Conservation (phyloP, 2,329 filamentous ascomycete species). For the Aureobasidium musti region DNA sequence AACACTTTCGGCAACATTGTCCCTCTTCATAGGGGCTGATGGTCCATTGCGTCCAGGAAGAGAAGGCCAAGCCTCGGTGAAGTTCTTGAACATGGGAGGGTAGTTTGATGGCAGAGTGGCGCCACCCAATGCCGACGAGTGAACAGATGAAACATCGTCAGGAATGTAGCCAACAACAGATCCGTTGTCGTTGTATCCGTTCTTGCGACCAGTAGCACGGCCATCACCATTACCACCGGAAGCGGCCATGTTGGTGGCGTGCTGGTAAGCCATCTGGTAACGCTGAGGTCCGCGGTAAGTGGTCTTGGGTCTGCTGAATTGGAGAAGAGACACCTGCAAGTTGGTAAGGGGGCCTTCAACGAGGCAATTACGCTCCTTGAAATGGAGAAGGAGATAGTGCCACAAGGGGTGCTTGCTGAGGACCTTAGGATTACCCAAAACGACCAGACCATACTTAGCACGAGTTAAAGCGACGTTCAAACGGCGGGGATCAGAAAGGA, state of each 20-base stretch:
- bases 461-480: constrained; percentile 96
- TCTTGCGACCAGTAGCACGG: constrained; percentile 53
- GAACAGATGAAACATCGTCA: constrained; percentile 94
- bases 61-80: constrained; percentile 86
- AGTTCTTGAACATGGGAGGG: constrained; percentile 93
- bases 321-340: constrained; percentile 89
- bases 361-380: constrained; percentile 94
- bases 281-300: constrained; percentile 86
- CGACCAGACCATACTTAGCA: constrained; percentile 94
- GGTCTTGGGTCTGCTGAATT: constrained; percentile 92
- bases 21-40: constrained; percentile 59
- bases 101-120: constrained; percentile 65
- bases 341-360: constrained; percentile 95
- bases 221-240: constrained; percentile 40
- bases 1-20: constrained; percentile 58
- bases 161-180: constrained; percentile 95
- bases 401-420: constrained; percentile 96
- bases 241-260: constrained; percentile 61
- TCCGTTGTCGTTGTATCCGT: constrained; percentile 66
- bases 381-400: constrained; percentile 93
- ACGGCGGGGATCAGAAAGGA: constrained; percentile 95
- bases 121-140: constrained; percentile 87
- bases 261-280: constrained; percentile 77
- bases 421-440: constrained; percentile 96
- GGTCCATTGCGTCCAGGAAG: constrained; percentile 64